A percentile compares a stretch with the other conserved stretches of the same genome.
Evolutionary conservation across 805 yeast species (phyloP).

Genomic region (Kluyveromyces dobzhanskii): DNA sequence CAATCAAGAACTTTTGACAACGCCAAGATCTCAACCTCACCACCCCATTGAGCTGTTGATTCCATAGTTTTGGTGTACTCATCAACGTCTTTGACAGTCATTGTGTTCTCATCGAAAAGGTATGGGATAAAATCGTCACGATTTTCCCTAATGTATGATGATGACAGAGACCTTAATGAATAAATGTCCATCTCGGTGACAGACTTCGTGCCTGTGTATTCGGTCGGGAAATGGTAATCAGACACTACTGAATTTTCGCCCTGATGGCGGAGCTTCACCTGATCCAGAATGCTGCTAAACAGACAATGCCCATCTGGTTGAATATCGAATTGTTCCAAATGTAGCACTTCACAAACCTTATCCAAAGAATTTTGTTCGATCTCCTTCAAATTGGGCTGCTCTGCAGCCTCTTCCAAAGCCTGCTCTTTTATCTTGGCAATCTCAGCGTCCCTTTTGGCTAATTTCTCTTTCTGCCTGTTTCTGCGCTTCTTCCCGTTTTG

Average conservation of each 20-base stretch:
- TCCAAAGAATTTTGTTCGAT: slow-evolving; percentile 65
- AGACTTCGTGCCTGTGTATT: neutral
- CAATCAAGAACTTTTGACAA: slow-evolving; percentile 61
- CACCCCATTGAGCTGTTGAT: slow-evolving; percentile 91
- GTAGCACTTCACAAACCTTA: slow-evolving; percentile 39
- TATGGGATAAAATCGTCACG: slow-evolving; percentile 73
- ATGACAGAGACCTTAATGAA: slow-evolving; percentile 59
- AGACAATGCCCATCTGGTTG: slow-evolving; percentile 92
- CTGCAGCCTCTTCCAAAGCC: slow-evolving; percentile 63
- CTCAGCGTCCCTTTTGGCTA: slow-evolving; percentile 70
- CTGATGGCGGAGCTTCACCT: slow-evolving; percentile 47
- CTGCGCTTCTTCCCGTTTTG: slow-evolving; percentile 33
- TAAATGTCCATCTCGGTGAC: slow-evolving; percentile 13
- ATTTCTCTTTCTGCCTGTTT: slow-evolving; percentile 77
- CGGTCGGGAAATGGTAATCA: slow-evolving; percentile 8
- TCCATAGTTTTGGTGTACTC: slow-evolving; percentile 62
- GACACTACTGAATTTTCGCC: slow-evolving; percentile 11
- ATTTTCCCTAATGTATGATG: slow-evolving; percentile 53
- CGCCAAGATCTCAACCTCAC: slow-evolving; percentile 86
- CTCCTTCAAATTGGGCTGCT: slow-evolving; percentile 56
- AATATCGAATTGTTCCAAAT: slow-evolving; percentile 56
- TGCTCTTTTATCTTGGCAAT: slow-evolving; percentile 52
- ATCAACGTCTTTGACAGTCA: slow-evolving; percentile 53
- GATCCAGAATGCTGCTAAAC: slow-evolving; percentile 80
- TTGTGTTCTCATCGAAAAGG: slow-evolving; percentile 69